Conservation (phyloP, 176 grass and related monocot genomes). For the Musa acuminata region DNA sequence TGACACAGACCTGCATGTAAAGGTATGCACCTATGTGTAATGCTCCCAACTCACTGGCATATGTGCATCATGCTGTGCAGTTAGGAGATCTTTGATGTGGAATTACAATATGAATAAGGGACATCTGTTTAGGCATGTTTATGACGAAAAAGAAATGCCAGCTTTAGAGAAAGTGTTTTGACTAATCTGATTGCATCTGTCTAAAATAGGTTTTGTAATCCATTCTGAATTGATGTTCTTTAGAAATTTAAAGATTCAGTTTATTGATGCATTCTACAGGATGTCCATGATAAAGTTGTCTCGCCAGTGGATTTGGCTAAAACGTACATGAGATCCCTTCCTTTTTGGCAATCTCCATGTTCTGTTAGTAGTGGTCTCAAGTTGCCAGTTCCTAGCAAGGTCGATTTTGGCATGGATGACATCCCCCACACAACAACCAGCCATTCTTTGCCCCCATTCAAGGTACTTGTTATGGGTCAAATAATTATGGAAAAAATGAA, state of each 20-base stretch:
- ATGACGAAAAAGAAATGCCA: background rate
- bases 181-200: background rate
- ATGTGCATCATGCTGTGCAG: background rate
- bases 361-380: constrained; percentile 36
- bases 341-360: constrained; percentile 84
- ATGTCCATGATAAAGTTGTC: constrained; percentile 31
- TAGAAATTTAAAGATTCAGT: background rate
- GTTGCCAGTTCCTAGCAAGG: constrained; percentile 24
- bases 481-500: background rate
- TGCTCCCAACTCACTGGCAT: background rate
- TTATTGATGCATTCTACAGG: constrained; percentile 27
- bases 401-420: constrained; percentile 28
- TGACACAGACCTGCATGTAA: background rate
- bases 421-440: constrained; percentile 23
- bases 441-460: constrained; percentile 32
- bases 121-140: background rate
- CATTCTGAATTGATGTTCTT: background rate
- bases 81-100: background rate
- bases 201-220: background rate
- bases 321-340: constrained; percentile 81
- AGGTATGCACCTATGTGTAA: background rate
- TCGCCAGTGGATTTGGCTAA: constrained; percentile 83
- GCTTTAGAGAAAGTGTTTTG: background rate
- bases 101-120: background rate
- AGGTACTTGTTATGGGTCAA: constrained; percentile 30